phyloP scores from a whole-genome alignment of 345 rosid genomes.

The Eucalyptus regnans region DNA sequence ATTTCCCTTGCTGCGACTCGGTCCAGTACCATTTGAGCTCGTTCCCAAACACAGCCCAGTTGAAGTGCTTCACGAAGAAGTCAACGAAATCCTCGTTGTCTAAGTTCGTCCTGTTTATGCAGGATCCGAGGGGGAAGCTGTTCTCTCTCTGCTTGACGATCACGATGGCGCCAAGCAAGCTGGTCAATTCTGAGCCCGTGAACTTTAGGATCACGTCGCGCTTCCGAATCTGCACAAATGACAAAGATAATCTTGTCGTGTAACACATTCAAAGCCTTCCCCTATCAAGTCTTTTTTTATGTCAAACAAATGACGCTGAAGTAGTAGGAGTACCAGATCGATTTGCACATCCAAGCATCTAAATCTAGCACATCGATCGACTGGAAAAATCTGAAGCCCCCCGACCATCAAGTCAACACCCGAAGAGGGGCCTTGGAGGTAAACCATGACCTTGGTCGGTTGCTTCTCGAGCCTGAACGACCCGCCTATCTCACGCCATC shows the following conservation, averaged over 20 bases:
- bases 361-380: slow-evolving; percentile 53
- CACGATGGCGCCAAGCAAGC: slow-evolving; percentile 35
- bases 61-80: slow-evolving; percentile 64
- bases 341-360: slow-evolving; percentile 40
- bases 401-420: slow-evolving; percentile 77
- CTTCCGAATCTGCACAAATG: slow-evolving; percentile 57
- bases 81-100: slow-evolving; percentile 88
- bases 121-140: slow-evolving; percentile 77
- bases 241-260: not conserved
- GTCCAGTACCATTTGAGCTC: slow-evolving; percentile 99
- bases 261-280: not conserved
- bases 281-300: not conserved
- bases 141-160: slow-evolving; percentile 56
- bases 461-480: slow-evolving; percentile 91
- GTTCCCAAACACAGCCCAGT: slow-evolving; percentile 93
- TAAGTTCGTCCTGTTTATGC: slow-evolving; percentile 68
- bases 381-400: slow-evolving; percentile 77
- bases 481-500: slow-evolving; percentile 89
- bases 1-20: slow-evolving; percentile 63
- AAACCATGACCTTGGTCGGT: slow-evolving; percentile 66
- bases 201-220: slow-evolving; percentile 62
- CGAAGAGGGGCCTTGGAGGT: slow-evolving; percentile 74
- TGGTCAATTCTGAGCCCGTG: slow-evolving; percentile 25
- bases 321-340: slow-evolving; percentile 42
- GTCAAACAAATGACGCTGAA: not conserved